These are phyloP conservation scores for Neurospora pannonica DNA, from an alignment of 495 filamentous ascomycete species.

Conservation along the genomic window DNA sequence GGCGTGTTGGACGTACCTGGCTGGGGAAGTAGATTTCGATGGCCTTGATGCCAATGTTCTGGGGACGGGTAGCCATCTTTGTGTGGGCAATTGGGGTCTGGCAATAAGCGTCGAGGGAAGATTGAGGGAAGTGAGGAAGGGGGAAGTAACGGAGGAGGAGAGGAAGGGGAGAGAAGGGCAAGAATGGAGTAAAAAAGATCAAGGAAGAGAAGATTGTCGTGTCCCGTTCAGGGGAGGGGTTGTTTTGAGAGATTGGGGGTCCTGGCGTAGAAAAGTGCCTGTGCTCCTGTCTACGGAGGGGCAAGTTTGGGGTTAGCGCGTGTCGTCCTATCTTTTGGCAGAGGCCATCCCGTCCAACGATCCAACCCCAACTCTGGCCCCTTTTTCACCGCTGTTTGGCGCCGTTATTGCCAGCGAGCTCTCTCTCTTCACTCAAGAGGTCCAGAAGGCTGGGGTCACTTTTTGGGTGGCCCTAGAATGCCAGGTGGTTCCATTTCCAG, in stretches of 20 bases:
- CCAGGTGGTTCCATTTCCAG: neutral
- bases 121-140: slow-evolving; percentile 2
- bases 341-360: neutral
- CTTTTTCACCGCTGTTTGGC: neutral
- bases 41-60: slow-evolving; percentile 99
- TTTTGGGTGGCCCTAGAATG: neutral
- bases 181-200: neutral
- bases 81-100: slow-evolving; percentile 19
- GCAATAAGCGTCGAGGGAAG: neutral
- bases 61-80: slow-evolving; percentile 77
- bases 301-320: neutral
- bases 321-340: neutral
- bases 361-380: neutral
- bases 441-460: neutral
- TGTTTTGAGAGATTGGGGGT: neutral
- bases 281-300: neutral
- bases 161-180: neutral
- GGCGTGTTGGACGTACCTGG: slow-evolving; percentile 54
- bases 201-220: neutral
- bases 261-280: neutral
- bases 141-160: slow-evolving; percentile 3
- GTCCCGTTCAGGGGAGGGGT: neutral
- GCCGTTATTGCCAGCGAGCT: neutral
- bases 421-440: neutral
- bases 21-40: slow-evolving; percentile 97